These are phyloP conservation scores for Sapria himalayana DNA, from an alignment of 345 rosid species.

Conservation along the genomic window DNA sequence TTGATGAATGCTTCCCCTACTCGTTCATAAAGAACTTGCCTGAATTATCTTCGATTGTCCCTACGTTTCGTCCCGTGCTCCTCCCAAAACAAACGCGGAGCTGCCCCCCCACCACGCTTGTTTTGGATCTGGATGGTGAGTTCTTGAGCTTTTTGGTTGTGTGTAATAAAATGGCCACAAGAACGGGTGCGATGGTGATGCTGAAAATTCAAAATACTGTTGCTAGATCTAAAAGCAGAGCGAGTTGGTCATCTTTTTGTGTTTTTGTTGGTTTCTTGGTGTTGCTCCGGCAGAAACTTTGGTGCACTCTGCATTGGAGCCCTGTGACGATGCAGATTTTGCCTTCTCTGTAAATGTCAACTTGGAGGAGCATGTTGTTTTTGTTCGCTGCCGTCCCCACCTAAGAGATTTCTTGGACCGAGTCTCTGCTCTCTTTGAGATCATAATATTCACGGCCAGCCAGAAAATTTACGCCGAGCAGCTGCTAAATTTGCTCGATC, in stretches of 20 bases:
- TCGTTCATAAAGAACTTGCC: conserved; percentile 90
- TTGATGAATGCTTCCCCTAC: conserved; percentile 85
- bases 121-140: conserved; percentile 90
- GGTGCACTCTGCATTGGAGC: conserved; percentile 84
- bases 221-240: too few relatives aligned
- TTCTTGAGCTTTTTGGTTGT: too few relatives aligned
- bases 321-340: conserved; percentile 73
- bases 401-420: conserved; percentile 81
- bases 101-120: conserved; percentile 85
- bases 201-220: too few relatives aligned
- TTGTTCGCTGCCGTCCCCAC: conserved; percentile 84
- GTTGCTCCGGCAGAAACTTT: conserved; percentile 50
- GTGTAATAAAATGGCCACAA: too few relatives aligned
- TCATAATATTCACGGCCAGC: conserved; percentile 91
- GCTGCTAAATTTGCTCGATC: conserved; percentile 95
- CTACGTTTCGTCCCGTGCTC: conserved; percentile 63
- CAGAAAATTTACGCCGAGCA: conserved; percentile 95
- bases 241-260: too few relatives aligned
- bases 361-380: conserved; percentile 64
- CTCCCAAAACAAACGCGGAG: conserved; percentile 94
- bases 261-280: neutral
- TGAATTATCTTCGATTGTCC: conserved; percentile 60
- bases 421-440: conserved; percentile 66
- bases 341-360: conserved; percentile 80
- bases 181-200: too few relatives aligned